phyloP scores from a whole-genome alignment of 2,329 filamentous ascomycete genomes.

The Colletotrichum limetticola region DNA sequence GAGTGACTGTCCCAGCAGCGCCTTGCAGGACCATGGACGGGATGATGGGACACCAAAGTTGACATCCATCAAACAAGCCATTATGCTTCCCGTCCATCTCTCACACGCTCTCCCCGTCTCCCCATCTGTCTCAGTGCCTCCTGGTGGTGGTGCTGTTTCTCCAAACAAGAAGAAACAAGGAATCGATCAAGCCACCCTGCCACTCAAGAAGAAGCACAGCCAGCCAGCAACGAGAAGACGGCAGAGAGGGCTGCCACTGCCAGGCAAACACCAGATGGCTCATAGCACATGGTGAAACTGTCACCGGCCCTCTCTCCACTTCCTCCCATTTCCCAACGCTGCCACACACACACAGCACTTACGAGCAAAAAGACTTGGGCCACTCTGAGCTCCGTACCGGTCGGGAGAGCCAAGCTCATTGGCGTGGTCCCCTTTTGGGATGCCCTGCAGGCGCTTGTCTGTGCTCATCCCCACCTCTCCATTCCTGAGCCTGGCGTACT shows the following conservation, averaged over 20 bases:
- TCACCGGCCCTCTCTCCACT: not conserved
- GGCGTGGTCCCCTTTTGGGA: conserved; percentile 21
- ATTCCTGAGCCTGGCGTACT: not conserved
- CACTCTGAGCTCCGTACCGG: conserved; percentile 21
- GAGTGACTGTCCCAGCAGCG: not conserved
- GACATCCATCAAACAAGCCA: conserved; percentile 4
- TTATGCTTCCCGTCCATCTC: not conserved
- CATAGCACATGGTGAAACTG: conserved; percentile 32
- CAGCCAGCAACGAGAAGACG: not conserved
- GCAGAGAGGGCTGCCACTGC: not conserved
- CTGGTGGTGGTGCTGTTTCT: not conserved
- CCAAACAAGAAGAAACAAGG: not conserved
- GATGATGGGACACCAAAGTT: not conserved
- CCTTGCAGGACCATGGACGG: conserved; percentile 2
- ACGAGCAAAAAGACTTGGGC: not conserved
- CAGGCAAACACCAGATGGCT: conserved; percentile 5
- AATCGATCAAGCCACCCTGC: not conserved
- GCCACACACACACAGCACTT: not conserved
- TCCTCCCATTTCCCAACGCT: conserved; percentile 9
- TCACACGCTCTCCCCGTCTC: not conserved
- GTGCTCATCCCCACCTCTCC: conserved; percentile 13
- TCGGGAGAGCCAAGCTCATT: conserved; percentile 30
- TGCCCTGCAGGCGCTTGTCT: conserved; percentile 31
- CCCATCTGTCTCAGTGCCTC: not conserved
- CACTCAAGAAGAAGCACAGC: not conserved